These are phyloP conservation scores for Penicillium italicum DNA, from an alignment of 2,329 filamentous ascomycete species.

Conservation along the genomic window DNA sequence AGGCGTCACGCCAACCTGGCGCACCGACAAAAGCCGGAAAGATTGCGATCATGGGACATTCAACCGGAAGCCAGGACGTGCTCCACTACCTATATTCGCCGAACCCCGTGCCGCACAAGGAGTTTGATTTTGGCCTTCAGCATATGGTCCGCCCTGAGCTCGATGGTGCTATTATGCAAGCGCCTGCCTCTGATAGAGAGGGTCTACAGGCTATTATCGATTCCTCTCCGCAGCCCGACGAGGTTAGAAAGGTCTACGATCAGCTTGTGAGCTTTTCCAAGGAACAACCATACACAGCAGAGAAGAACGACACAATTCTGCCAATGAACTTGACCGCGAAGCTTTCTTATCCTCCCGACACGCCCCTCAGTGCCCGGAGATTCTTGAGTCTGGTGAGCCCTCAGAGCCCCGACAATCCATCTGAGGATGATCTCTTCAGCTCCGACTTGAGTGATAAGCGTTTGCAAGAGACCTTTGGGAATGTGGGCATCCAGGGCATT, in stretches of 20 bases:
- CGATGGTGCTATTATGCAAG: slow-evolving; percentile 76
- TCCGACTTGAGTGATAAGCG: slow-evolving; percentile 63
- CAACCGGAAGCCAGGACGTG: slow-evolving; percentile 66
- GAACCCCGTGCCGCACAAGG: slow-evolving; percentile 36
- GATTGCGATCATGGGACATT: slow-evolving; percentile 66
- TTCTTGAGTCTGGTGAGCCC: slow-evolving; percentile 57
- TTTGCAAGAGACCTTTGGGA: slow-evolving; percentile 63
- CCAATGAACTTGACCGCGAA: slow-evolving; percentile 34
- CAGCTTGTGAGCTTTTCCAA: slow-evolving; percentile 36
- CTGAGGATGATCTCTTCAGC: slow-evolving; percentile 87
- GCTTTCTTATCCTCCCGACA: slow-evolving; percentile 32
- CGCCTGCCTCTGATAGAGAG: slow-evolving; percentile 74
- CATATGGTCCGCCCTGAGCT: slow-evolving; percentile 51
- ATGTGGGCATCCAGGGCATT: slow-evolving; percentile 36
- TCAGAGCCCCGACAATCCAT: slow-evolving; percentile 53
- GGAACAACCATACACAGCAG: slow-evolving; percentile 23
- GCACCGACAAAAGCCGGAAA: slow-evolving; percentile 39
- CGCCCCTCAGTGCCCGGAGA: slow-evolving; percentile 54
- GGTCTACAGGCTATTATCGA: slow-evolving; percentile 43
- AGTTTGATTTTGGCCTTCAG: slow-evolving; percentile 25
- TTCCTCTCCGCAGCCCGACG: slow-evolving; percentile 12
- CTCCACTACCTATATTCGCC: slow-evolving; percentile 58
- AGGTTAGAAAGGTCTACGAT: slow-evolving; percentile 28
- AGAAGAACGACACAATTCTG: slow-evolving; percentile 30
- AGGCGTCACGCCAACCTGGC: slow-evolving; percentile 18